These are phyloP conservation scores for Clarkia xantiana DNA, from an alignment of 345 rosid genomes.

Conservation along the genomic window DNA sequence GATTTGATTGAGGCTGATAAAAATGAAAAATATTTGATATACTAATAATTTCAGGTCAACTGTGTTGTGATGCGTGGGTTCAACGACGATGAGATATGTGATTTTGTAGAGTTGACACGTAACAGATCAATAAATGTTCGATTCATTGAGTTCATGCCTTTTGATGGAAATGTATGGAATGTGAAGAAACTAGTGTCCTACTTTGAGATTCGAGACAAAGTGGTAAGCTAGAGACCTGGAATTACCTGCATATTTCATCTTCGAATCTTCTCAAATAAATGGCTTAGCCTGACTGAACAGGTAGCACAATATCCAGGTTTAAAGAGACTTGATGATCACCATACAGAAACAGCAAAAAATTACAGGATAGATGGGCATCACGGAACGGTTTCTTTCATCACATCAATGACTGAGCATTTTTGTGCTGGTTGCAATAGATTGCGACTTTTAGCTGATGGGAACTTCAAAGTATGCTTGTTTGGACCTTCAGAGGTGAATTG, in stretches of 20 bases:
- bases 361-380: conserved; percentile 65
- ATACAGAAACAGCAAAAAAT: conserved; percentile 83
- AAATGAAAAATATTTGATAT: background rate
- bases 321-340: conserved; percentile 64
- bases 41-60: conserved; percentile 39
- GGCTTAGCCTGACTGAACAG: conserved; percentile 22
- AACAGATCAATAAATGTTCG: conserved; percentile 76
- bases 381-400: conserved; percentile 84
- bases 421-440: conserved; percentile 97
- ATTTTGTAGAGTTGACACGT: conserved; percentile 75
- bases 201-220: conserved; percentile 70
- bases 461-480: conserved; percentile 97
- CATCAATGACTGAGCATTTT: conserved; percentile 95
- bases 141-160: conserved; percentile 97
- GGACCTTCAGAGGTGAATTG: conserved; percentile 80
- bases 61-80: conserved; percentile 92
- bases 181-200: conserved; percentile 75
- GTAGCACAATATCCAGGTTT: conserved; percentile 29
- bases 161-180: conserved; percentile 97
- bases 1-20: too few relatives aligned
- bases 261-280: conserved; percentile 5
- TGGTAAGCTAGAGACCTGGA: conserved; percentile 66
- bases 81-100: conserved; percentile 90
- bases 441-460: conserved; percentile 94
- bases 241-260: conserved; percentile 5